Percentiles rank a stretch among this genome's conserved stretches.
These are phyloP conservation scores for Trichoderma gamsii DNA, from an alignment of 495 filamentous ascomycete species.

Conservation along the genomic window DNA sequence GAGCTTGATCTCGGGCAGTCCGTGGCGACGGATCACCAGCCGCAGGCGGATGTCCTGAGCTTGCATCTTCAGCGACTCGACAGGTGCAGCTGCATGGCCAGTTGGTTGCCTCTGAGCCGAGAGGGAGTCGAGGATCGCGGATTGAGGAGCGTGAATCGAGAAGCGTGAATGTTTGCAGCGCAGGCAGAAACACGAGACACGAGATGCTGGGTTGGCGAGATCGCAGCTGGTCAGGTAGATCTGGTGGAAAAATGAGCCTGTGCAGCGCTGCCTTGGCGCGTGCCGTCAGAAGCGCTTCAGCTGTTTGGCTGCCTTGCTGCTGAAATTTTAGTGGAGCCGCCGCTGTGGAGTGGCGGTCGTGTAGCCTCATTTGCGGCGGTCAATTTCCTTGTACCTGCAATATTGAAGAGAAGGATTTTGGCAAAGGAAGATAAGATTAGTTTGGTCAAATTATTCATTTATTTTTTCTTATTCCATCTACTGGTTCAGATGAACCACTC, in stretches of 20 bases:
- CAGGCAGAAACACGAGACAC: background rate
- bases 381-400: background rate
- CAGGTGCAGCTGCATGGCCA: conserved; percentile 3
- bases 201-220: background rate
- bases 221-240: background rate
- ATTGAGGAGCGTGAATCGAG: background rate
- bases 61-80: background rate
- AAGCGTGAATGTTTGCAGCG: background rate
- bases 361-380: background rate
- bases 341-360: background rate
- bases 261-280: background rate
- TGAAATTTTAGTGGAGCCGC: conserved; percentile 10
- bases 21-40: conserved; percentile 73
- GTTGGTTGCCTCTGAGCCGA: background rate
- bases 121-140: background rate
- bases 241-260: background rate
- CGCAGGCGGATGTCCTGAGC: conserved; percentile 60
- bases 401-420: background rate
- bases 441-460: too few relatives aligned
- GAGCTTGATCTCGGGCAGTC: conserved; percentile 66
- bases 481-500: background rate
- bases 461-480: background rate
- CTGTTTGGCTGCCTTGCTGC: background rate
- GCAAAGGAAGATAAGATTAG: too few relatives aligned
- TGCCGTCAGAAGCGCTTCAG: background rate